These are phyloP conservation scores for Eutrema salsugineum DNA, from an alignment of 441 rosid genomes.

Conservation along the genomic window DNA sequence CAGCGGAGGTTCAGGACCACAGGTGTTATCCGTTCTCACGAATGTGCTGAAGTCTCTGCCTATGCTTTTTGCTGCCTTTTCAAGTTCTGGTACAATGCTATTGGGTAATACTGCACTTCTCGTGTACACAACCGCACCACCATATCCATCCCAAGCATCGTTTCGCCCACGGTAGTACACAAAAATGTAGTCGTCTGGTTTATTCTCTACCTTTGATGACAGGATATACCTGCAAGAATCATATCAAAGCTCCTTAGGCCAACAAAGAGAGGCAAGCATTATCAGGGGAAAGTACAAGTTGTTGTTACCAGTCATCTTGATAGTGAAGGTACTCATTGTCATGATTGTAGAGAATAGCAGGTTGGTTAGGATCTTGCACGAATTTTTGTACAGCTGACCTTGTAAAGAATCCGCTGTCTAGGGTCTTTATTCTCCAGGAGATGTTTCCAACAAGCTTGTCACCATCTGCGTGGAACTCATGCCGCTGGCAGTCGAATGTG, in stretches of 20 bases:
- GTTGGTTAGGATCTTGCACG: slow-evolving; percentile 72
- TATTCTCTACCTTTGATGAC: slow-evolving; percentile 74
- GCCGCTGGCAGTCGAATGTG: slow-evolving; percentile 80
- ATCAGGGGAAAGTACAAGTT: background rate
- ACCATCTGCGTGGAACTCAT: slow-evolving; percentile 77
- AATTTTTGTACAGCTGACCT: slow-evolving; percentile 68
- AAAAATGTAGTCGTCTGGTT: slow-evolving; percentile 69
- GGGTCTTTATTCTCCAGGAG: slow-evolving; percentile 82
- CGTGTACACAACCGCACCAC: slow-evolving; percentile 89
- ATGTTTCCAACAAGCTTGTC: slow-evolving; percentile 72
- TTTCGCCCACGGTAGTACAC: slow-evolving; percentile 87
- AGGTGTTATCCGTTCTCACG: slow-evolving; percentile 65
- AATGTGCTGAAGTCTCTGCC: slow-evolving; percentile 81
- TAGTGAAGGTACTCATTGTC: slow-evolving; percentile 93
- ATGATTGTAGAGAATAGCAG: slow-evolving; percentile 79
- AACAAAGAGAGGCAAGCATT: background rate
- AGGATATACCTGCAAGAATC: slow-evolving; percentile 67
- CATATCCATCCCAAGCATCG: slow-evolving; percentile 99
- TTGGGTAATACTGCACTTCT: slow-evolving; percentile 69
- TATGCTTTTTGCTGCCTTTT: slow-evolving; percentile 70
- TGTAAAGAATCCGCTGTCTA: slow-evolving; percentile 78
- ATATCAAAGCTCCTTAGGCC: background rate
- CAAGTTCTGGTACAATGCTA: slow-evolving; percentile 78
- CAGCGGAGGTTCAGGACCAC: slow-evolving; percentile 92
- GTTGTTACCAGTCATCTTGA: slow-evolving; percentile 89